Evolutionary conservation across 257 asterid species (phyloP).

Genomic region (Rubia yunnanensis): DNA sequence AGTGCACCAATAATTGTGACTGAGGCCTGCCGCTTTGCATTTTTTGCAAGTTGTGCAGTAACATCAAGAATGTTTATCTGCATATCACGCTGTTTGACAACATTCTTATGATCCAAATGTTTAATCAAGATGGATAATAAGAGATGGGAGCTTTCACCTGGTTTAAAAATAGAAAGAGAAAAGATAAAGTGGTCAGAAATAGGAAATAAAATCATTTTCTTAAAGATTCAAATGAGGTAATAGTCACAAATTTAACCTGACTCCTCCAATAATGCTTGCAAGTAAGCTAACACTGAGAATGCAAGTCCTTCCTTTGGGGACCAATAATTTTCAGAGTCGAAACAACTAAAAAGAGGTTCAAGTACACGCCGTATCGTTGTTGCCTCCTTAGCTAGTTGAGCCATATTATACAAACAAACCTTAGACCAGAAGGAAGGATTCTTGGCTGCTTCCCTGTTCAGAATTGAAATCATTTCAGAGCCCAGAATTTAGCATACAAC

Average conservation of each 20-base stretch:
- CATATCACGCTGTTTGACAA: slow-evolving; percentile 26
- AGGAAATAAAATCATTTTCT: background rate
- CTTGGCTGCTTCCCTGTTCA: slow-evolving; percentile 30
- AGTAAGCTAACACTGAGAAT: slow-evolving; percentile 25
- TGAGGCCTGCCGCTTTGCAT: slow-evolving; percentile 31
- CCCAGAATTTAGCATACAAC: background rate
- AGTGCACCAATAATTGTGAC: slow-evolving; percentile 29
- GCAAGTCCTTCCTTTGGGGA: slow-evolving; percentile 38
- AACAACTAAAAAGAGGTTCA: slow-evolving; percentile 39
- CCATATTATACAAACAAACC: slow-evolving; percentile 35
- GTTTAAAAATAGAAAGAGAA: slow-evolving; percentile 7
- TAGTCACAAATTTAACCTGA: slow-evolving; percentile 25
- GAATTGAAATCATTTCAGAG: slow-evolving; percentile 4
- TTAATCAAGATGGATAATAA: slow-evolving; percentile 34
- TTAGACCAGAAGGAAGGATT: slow-evolving; percentile 42
- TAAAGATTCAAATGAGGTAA: background rate
- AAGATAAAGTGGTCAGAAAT: background rate
- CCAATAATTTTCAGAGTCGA: slow-evolving; percentile 43
- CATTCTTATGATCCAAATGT: slow-evolving; percentile 43
- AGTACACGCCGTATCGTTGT: slow-evolving; percentile 43
- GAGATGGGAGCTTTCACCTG: slow-evolving; percentile 42
- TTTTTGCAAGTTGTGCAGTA: slow-evolving; percentile 24
- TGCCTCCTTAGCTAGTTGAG: slow-evolving; percentile 38
- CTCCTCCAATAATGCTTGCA: slow-evolving; percentile 39
- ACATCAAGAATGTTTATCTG: slow-evolving; percentile 30